Base-by-base conservation (phyloP, 2,329 filamentous ascomycete species). In the Septoria petroselini region DNA sequence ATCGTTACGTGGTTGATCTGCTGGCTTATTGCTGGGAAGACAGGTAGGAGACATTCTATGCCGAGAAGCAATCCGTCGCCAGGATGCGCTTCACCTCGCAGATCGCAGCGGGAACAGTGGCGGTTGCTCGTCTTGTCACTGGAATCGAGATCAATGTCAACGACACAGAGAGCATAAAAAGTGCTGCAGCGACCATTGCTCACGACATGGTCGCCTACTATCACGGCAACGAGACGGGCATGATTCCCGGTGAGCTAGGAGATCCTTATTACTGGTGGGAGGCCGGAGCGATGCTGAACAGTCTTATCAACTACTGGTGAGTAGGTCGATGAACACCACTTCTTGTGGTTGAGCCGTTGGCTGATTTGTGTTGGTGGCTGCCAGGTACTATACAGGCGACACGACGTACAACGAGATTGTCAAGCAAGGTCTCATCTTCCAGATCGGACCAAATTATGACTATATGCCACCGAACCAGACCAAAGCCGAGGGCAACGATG, bases 231-330 rank as follows among this genome's bases (percentile, higher is more conserved):
- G 62, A 72, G 31, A 71, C 76, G 1, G 75, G 74, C 5, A 68
- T 71, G 8, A 73, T 73, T 21, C 76, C 75, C 3, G 77, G 77
- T 35, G 68, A 76, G 48, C 69, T 89, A 31, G 80, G 81, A 1
- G 66, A 76, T 21, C 83, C 84, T 53, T 84, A 83, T 64, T 86
- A 86, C 73, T 88, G 84, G 84, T 88, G 84, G 84, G 81, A 86
- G 63, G 80, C 79, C 12, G 55, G 58, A 39, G 63, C 62, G 33
- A 66, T 88, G 69, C 85, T 84, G 76, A 81, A 83, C 54, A 79
- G 81, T 0, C 71, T 85, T 57, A 73, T 87, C 40, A 82, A 86
- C 66, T 87, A 87, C 66, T 84, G 82, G 79, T n/a, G n/a, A n/a
- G n/a, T n/a, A n/a, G n/a, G n/a, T n/a, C n/a, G n/a, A n/a, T n/a